Evolutionary conservation across 352 stramenopile genomes (phyloP).

Genomic region (Pythium coloratum): DNA sequence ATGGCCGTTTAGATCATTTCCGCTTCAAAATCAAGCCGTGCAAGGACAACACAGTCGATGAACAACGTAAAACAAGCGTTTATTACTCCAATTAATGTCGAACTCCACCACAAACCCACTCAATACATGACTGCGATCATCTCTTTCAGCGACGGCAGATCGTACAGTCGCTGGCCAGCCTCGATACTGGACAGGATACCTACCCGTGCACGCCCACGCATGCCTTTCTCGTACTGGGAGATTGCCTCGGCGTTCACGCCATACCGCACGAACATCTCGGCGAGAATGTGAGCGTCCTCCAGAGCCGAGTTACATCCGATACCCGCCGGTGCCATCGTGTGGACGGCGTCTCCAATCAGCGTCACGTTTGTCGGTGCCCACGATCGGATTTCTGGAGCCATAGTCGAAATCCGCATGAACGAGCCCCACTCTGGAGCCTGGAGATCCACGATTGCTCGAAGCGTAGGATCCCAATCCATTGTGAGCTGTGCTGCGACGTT

Average conservation of each 20-base stretch:
- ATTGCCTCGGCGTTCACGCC: slow-evolving; percentile 53
- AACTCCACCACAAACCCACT: background rate
- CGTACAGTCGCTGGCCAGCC: slow-evolving; percentile 49
- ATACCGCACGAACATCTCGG: slow-evolving; percentile 39
- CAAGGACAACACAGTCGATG: background rate
- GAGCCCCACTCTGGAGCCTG: slow-evolving; percentile 52
- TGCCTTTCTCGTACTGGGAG: slow-evolving; percentile 49
- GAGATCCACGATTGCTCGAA: slow-evolving; percentile 44
- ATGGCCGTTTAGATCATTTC: too few species aligned
- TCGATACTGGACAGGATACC: slow-evolving; percentile 45
- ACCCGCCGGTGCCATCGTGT: slow-evolving; percentile 61
- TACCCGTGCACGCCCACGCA: slow-evolving; percentile 48
- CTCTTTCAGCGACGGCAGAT: slow-evolving; percentile 39
- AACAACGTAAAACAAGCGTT: background rate
- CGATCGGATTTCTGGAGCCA: slow-evolving; percentile 41
- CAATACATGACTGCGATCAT: slow-evolving; percentile 45
- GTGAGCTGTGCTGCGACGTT: slow-evolving; percentile 56
- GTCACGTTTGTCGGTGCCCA: slow-evolving; percentile 54
- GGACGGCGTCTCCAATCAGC: slow-evolving; percentile 57
- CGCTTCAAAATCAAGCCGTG: too few species aligned
- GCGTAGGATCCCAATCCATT: slow-evolving; percentile 41
- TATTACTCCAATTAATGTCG: background rate
- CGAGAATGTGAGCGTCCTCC: slow-evolving; percentile 49
- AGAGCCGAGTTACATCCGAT: slow-evolving; percentile 59
- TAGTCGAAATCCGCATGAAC: slow-evolving; percentile 66